A percentile compares a stretch with the other conserved stretches of the same genome.
Evolutionary conservation across 2,329 filamentous ascomycete species (phyloP).

Genomic region (Botryotinia calthae): DNA sequence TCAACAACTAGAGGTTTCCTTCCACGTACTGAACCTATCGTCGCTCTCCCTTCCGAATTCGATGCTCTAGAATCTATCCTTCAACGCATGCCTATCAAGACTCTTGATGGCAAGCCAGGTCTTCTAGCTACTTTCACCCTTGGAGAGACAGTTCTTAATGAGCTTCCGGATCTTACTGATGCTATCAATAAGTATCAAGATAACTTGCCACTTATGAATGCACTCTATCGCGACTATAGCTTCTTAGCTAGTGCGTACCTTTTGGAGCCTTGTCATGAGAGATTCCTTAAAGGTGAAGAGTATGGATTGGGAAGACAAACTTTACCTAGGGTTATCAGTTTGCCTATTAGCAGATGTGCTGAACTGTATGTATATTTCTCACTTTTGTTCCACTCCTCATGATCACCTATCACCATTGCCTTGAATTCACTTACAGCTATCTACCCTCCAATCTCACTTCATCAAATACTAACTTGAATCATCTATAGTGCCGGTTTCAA

Average conservation of each 20-base stretch:
- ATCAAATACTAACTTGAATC: background rate
- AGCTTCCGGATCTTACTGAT: slow-evolving; percentile 73
- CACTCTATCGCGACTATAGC: slow-evolving; percentile 86
- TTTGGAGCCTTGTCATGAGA: slow-evolving; percentile 85
- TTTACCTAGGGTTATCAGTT: slow-evolving; percentile 71
- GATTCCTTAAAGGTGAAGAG: slow-evolving; percentile 64
- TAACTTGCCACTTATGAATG: slow-evolving; percentile 78
- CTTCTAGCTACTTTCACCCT: slow-evolving; percentile 72
- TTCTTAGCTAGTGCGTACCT: slow-evolving; percentile 88
- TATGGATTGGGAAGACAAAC: slow-evolving; percentile 77
- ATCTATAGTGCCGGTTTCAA: slow-evolving; percentile 64
- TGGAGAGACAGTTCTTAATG: slow-evolving; percentile 69
- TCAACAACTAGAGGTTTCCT: slow-evolving; percentile 73
- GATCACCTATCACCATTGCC: background rate
- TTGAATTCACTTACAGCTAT: slow-evolving; percentile 13
- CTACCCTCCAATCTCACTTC: no score
- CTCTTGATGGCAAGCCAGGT: slow-evolving; percentile 68
- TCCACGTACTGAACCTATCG: slow-evolving; percentile 62
- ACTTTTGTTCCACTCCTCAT: background rate
- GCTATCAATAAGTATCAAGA: slow-evolving; percentile 69
- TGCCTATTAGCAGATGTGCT: slow-evolving; percentile 79
- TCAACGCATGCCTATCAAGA: slow-evolving; percentile 76
- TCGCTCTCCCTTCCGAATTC: slow-evolving; percentile 70
- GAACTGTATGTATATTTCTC: slow-evolving; percentile 66
- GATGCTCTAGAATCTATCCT: slow-evolving; percentile 68